Conservation (phyloP, 176 grass and related monocot species). For the Musa beccarii region DNA sequence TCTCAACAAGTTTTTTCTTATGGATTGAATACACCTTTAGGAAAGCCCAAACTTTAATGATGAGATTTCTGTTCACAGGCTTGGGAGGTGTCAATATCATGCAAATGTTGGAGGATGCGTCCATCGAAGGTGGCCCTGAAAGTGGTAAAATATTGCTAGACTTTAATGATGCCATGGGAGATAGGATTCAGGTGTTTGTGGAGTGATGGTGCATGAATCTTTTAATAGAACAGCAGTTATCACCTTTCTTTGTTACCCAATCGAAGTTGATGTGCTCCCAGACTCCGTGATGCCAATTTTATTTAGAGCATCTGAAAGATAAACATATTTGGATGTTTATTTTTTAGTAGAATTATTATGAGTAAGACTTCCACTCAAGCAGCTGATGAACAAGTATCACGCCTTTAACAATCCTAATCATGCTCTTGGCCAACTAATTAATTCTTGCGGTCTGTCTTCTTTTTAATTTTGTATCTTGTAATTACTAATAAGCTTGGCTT, state of each 20-base stretch:
- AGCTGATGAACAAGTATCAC: too few relatives aligned
- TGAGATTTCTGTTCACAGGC: constrained; percentile 28
- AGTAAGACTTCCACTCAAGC: too few relatives aligned
- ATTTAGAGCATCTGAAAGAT: not conserved
- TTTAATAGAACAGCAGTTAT: not conserved
- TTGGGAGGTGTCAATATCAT: constrained; percentile 82
- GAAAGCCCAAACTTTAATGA: not conserved
- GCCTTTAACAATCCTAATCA: too few relatives aligned
- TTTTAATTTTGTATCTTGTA: too few relatives aligned
- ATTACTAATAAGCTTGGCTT: too few relatives aligned
- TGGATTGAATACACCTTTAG: not conserved
- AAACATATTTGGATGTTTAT: not conserved
- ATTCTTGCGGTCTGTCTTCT: too few relatives aligned
- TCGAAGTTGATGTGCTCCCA: not conserved
- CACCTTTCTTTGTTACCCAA: not conserved
- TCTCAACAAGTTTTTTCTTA: not conserved
- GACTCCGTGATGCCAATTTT: not conserved
- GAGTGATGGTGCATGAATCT: constrained; percentile 25
- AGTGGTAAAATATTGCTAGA: constrained; percentile 82
- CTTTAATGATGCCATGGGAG: constrained; percentile 66
- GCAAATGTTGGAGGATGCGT: constrained; percentile 65
- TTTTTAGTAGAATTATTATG: too few relatives aligned
- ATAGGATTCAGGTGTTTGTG: constrained; percentile 77
- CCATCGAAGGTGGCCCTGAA: constrained; percentile 37
- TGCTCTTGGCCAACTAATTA: too few relatives aligned